Percentiles rank a stretch among this genome's conserved stretches.
Evolutionary conservation across 2,329 filamentous ascomycete genomes (phyloP).

Genomic region (Cladobotryum mycophilum): DNA sequence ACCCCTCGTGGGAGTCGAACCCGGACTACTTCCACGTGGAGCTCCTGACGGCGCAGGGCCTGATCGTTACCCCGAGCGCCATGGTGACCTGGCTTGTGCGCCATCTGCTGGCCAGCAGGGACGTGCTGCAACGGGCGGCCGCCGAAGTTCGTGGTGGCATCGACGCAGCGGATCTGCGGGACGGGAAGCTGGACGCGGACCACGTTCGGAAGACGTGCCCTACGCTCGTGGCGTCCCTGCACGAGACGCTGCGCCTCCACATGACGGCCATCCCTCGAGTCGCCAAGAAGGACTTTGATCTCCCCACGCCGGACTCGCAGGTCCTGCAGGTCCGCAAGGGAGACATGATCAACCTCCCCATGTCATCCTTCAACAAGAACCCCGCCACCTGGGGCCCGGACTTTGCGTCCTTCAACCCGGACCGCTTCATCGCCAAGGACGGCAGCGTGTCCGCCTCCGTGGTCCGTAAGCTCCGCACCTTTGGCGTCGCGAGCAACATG

Average conservation of each 20-base stretch:
- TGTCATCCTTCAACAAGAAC: constrained; percentile 26
- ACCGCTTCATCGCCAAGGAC: constrained; percentile 21
- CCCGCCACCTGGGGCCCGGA: constrained; percentile 22
- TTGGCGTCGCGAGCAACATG: constrained; percentile 27
- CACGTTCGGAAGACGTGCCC: constrained; percentile 22
- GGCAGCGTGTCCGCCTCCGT: constrained; percentile 18
- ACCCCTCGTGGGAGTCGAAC: constrained; percentile 25
- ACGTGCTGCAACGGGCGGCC: constrained; percentile 17
- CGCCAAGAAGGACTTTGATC: constrained; percentile 22
- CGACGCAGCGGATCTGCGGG: background rate
- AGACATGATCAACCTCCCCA: constrained; percentile 27
- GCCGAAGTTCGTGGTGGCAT: constrained; percentile 19
- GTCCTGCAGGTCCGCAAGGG: constrained; percentile 19
- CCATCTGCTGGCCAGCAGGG: constrained; percentile 18
- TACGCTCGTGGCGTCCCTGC: constrained; percentile 25
- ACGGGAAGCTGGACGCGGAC: constrained; percentile 16
- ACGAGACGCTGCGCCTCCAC: constrained; percentile 26
- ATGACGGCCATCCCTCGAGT: constrained; percentile 27
- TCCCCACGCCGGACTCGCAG: constrained; percentile 15
- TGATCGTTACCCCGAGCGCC: constrained; percentile 25
- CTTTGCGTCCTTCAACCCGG: constrained; percentile 19
- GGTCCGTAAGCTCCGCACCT: constrained; percentile 23
- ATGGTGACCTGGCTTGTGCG: constrained; percentile 25
- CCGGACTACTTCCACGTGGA: constrained; percentile 27
- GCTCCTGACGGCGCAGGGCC: constrained; percentile 26